Base-by-base conservation (phyloP, 108 stramenopile species). In the Cyclotella cryptica region DNA sequence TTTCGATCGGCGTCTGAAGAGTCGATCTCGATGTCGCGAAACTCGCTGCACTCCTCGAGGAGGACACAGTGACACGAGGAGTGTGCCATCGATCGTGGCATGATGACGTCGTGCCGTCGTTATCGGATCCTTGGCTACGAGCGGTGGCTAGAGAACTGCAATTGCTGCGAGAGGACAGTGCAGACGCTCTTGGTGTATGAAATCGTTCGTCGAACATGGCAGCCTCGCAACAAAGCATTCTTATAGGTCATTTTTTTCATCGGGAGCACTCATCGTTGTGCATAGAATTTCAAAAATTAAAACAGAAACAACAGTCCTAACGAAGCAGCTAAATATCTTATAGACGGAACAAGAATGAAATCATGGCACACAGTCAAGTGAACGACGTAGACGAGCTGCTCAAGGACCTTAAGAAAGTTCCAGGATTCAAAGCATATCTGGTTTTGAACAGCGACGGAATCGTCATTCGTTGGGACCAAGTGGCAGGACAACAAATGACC, bases 381-480 rank as follows among this genome's bases (percentile, higher is more conserved):
- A 93, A 93, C 64, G 89, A 93, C 74, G 87, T 92, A 19, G 92
- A 93, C 55, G 90, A 92, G 68, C 80, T 89, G 24, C 84, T 93
- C 49, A 89, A 90, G 75, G 90, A 88, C 57, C 86, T 93, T 42
- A 90, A 93, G 72, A 86, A 82, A 15, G 86, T 87, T 10, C 83
- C 86, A 2, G 92, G 92, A 15, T 93, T 93, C 67, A 75, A 87
- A 41, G 72, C 84, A 6, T 93, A 93, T 61, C 76, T 92, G n/a
- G 80, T 93, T 59, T 67, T 93, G 55, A 93, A 93, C 54, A 91
- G 88, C 53, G 92, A 93, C 30, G 92, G 92, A n/a, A 91, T 93
- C 27, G 92, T 93, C 7, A 90, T 93, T 67, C 90, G 91, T 54
- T 92, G 88, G 85, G 89, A 92, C 49, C 87, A 90, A 54, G 68